Evolutionary conservation across 1,284 basidiomycete species (phyloP), one percentile per base, ranked within the genome.

Genomic region (Pseudozyma thailandica): DNA sequence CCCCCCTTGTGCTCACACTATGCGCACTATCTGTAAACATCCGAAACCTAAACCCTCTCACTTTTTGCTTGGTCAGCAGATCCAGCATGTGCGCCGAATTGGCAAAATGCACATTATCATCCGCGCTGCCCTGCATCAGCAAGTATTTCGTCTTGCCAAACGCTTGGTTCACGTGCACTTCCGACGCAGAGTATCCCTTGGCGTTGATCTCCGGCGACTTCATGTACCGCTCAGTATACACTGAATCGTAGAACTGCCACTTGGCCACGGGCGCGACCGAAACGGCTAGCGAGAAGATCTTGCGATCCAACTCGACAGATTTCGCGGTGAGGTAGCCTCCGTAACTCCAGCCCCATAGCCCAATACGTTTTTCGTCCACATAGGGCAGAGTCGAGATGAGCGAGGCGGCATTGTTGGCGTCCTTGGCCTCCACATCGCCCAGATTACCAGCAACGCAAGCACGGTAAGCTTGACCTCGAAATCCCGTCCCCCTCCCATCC

Each of bases 151-250:
- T 86, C 64, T 90, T 86, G 63, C 87, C 84, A 86, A 97, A 98
- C 6, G 89, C 92, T 9, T 89, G 89, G 47, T 93, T 91, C 79
- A 93, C 90, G 66, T 90, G 89, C 45, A 98, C 90, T 0, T 91
- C 91, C 13, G 91, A 89, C 42, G 90, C 90, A 68, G 89, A 84
- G 85, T 98, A 98, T 5, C 95, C 95, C 0, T 85, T 87, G 0
- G 87, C 86, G 83, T 98, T 98, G 15, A 87, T 84, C 13, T 85
- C 80, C 0, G 93, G 93, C 25, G 91, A 87, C 74, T 90, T 90
- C 93, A 98, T 94, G 86, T 97, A 98, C n/a, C 95, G 89, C 80
- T 98, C 94, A 2, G 95, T 97, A 83, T 94, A 93, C 52, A 94
- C 89, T 6, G 91, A 90, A 89, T 83, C 80, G 93, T 90, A 80